A percentile compares a stretch with the other conserved stretches of the same genome.
Evolutionary conservation across 2,329 filamentous ascomycete genomes (phyloP).

Genomic region (Emergomyces pasteurianus): DNA sequence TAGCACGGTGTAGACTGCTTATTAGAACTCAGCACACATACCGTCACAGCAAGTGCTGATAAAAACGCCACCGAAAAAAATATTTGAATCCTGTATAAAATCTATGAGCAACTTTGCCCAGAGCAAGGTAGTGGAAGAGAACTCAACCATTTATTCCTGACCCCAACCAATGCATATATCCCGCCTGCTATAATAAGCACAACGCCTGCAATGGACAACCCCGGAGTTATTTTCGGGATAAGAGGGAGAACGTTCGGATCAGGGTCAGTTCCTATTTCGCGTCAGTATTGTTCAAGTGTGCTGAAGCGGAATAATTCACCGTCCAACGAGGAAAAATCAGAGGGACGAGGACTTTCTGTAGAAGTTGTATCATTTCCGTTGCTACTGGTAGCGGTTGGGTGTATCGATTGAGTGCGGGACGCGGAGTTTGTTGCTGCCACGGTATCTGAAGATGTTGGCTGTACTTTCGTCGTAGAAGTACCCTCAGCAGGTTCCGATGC

Average conservation of each 20-base stretch:
- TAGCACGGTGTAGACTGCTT: conserved; percentile 2
- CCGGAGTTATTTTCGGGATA: conserved; percentile 63
- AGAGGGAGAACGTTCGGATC: conserved; percentile 48
- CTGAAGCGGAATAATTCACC: not conserved
- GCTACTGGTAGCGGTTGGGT: not conserved
- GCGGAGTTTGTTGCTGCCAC: not conserved
- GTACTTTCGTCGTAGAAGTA: not conserved
- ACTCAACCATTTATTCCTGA: conserved; percentile 58
- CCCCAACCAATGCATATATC: conserved; percentile 62
- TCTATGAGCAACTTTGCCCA: conserved; percentile 9
- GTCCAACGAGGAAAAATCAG: not conserved
- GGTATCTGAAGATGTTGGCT: not conserved
- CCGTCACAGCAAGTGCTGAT: conserved; percentile 58
- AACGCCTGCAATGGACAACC: conserved; percentile 64
- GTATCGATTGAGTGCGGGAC: not conserved
- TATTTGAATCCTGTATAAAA: conserved; percentile 48
- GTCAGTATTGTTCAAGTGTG: not conserved
- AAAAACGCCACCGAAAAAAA: conserved; percentile 71
- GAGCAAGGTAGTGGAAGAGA: not conserved
- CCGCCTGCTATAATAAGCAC: conserved; percentile 63
- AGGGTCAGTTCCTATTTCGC: not conserved
- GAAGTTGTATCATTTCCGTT: not conserved
- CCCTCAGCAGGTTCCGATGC: not conserved
- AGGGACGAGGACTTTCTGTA: not conserved
- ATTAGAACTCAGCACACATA: conserved; percentile 14